Conservation (phyloP, 2,329 filamentous ascomycete genomes). For the Septoria petroselini region DNA sequence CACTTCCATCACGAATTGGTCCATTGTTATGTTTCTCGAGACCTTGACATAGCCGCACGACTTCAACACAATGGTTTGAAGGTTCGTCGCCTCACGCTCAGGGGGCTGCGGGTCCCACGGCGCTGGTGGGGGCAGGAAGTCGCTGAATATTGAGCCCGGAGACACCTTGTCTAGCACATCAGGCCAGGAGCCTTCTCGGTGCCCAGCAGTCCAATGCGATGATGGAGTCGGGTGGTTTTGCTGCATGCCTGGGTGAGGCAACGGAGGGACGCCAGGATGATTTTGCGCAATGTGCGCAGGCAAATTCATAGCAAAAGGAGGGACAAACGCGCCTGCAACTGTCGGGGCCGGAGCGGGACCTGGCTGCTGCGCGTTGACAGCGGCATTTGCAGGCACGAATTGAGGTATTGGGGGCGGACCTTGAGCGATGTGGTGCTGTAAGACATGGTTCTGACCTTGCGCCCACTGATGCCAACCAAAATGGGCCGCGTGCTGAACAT, state of each 20-base stretch:
- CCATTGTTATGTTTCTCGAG: constrained; percentile 28
- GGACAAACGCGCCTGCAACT: too few species aligned
- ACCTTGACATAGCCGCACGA: constrained; percentile 62
- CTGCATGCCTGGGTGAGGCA: too few species aligned
- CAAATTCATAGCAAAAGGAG: too few species aligned
- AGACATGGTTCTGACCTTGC: background rate
- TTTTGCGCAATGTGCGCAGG: too few species aligned
- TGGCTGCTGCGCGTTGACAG: too few species aligned
- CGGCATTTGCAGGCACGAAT: too few species aligned
- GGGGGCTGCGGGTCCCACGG: constrained; percentile 31
- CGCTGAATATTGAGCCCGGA: constrained; percentile 46
- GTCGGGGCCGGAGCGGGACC: too few species aligned
- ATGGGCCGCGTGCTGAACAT: constrained; percentile 9
- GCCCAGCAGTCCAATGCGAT: constrained; percentile 37
- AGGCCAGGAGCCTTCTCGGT: constrained; percentile 51
- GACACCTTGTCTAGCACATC: constrained; percentile 51
- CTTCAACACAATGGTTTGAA: constrained; percentile 51
- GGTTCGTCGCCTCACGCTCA: constrained; percentile 32
- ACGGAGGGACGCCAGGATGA: too few species aligned
- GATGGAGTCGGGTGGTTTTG: constrained; percentile 13
- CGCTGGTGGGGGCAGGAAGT: constrained; percentile 40
- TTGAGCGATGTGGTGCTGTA: background rate
- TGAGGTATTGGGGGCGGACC: background rate
- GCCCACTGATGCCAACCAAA: background rate
- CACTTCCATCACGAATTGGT: constrained; percentile 39